Base-by-base conservation (phyloP, 2,329 filamentous ascomycete species). In the Colletotrichum sp. region DNA sequence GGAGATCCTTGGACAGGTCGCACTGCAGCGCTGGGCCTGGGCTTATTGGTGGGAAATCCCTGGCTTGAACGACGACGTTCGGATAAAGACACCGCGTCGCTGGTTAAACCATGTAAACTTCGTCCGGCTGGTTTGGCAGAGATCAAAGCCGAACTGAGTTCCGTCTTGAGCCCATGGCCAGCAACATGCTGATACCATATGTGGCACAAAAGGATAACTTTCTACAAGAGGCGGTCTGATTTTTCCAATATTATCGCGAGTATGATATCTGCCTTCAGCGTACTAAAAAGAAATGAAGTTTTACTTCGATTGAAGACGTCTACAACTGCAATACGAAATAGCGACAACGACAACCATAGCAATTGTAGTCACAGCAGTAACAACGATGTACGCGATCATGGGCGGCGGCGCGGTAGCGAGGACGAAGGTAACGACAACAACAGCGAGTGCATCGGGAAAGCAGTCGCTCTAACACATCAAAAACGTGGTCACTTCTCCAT, bases 31-130 rank as follows among this genome's bases (percentile, higher is more conserved):
- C 67, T 71, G n/a, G 67, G 72, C 72, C 13, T 52, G 30, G 72
- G 60, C 34, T 49, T 18, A 75, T 71, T 75, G 72, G 72, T 75
- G 72, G 72, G 60, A 75, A 71, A 75, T 75, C 59, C 21, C 36
- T 64, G 34, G 32, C 49, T 36, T 26, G 24, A 10, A 57, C n/a
- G 34, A 59, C 49, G 49, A 60, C 16, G 34, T 55, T 71, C 72
- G 72, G 72, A 75, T 66, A 75, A 75, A 71, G 67, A 65, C 60
- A 71, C 59, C 67, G 67, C 67, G 49, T 28, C 15, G 34, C 28
- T 66, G 67, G 67, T 65, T 69, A 15, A 8, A 21, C 34, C 70
- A 28, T 4, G 16, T 5, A 5, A 24, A 15, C 4, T 12, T 39
- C 9, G n/a, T 10, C 15, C 66, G 55, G 32, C 18, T 52, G 34